phyloP scores from a whole-genome alignment of 148 eudicot species.

The Chenopodium berlandieri region DNA sequence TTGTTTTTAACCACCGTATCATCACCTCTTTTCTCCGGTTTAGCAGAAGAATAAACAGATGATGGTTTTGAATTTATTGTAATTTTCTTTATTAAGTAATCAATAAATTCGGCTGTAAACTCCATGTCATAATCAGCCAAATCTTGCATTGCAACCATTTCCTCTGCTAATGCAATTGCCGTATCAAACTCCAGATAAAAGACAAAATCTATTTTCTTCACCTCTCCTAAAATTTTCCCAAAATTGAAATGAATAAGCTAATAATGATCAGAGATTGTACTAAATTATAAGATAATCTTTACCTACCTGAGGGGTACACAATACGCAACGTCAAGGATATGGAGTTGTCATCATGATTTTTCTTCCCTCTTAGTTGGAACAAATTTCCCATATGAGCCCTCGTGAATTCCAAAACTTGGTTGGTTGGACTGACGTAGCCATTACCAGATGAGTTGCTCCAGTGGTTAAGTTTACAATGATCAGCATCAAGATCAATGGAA shows the following conservation, averaged over 20 bases:
- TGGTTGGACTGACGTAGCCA: constrained; percentile 29
- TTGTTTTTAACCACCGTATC: neutral
- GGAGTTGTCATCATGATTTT: constrained; percentile 46
- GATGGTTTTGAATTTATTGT: constrained; percentile 46
- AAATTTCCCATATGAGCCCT: constrained; percentile 52
- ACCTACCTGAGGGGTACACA: constrained; percentile 45
- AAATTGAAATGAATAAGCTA: neutral
- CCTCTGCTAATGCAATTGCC: constrained; percentile 64
- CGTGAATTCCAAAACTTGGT: constrained; percentile 47
- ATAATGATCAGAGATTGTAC: neutral
- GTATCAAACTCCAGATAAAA: constrained; percentile 72
- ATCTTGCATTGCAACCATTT: constrained; percentile 81
- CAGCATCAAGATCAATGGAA: constrained; percentile 70
- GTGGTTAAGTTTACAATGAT: constrained; percentile 28
- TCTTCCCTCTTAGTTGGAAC: constrained; percentile 64
- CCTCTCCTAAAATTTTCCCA: constrained; percentile 44
- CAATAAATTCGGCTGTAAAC: constrained; percentile 77
- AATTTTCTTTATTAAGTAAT: constrained; percentile 46
- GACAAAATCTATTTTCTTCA: constrained; percentile 55
- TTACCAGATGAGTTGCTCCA: constrained; percentile 29
- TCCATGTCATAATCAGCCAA: constrained; percentile 61
- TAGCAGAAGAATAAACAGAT: constrained; percentile 18
- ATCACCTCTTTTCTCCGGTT: constrained; percentile 7
- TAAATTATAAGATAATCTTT: neutral
- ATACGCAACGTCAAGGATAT: constrained; percentile 66